Evolutionary conservation across 495 filamentous ascomycete genomes (phyloP), one percentile per base, ranked within the genome.

Genomic region (Penicillium lividum): DNA sequence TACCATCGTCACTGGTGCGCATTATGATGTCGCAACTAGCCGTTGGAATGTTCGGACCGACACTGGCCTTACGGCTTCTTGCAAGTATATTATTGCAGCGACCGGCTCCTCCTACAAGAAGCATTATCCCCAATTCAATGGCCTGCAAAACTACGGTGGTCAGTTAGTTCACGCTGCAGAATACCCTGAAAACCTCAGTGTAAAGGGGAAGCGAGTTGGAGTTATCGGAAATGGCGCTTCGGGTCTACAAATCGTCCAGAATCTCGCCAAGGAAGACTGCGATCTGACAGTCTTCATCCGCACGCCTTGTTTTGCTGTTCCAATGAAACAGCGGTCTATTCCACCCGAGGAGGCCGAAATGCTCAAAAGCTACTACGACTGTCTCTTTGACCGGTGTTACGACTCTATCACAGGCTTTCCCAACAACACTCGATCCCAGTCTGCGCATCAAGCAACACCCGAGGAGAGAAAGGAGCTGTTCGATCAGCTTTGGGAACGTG

Each of bases 311-410:
- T 69, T 63, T 22, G 57, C 60, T 0, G 43, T 67, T 13, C 79
- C 75, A 0, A 84, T 84, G 79, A 66, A 65, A 7, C 79, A 84
- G 59, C 58, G 70, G 0, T 34, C 67, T 9, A 66, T 84, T 46
- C 8, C 48, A 3, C 29, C 63, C 74, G 54, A 73, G 67, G 64
- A 81, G 72, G 31, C 69, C 42, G 46, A 82, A 79, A 65, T 79
- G 78, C 42, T 72, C 70, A 51, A 73, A 55, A 38, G 75, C 66
- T 53, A 78, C 71, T 74, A 77, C 51, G 64, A 72, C 48, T 78
- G 79, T 1, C 64, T 67, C 47, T 68, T 67, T 16, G 58, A 65
- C 11, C 55, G 58, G 3, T 68, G 73, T 25, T 61, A 74, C 51
- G 68, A 69, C n/a, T 76, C 70, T 27, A 68, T 66, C 33, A 67